These are phyloP conservation scores for Coemansia sp. DNA, from an alignment of 192 early-diverging fungal genomes.

Conservation along the genomic window DNA sequence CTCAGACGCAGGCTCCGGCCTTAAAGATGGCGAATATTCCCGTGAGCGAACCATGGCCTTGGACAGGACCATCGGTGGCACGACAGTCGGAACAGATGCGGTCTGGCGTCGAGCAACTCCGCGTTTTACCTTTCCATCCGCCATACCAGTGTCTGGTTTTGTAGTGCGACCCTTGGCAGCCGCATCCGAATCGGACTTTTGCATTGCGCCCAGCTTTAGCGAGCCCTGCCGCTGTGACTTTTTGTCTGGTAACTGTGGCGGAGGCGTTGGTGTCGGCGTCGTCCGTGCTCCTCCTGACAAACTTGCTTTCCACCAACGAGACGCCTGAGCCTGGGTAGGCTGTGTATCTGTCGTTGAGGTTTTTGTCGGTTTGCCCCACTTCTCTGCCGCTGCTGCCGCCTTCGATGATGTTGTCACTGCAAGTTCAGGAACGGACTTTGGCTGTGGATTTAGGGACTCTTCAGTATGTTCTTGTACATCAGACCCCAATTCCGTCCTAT, in stretches of 20 bases:
- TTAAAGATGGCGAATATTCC: neutral
- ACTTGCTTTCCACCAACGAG: conserved; percentile 47
- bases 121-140: neutral
- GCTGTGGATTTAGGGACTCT: neutral
- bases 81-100: conserved; percentile 38
- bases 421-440: neutral
- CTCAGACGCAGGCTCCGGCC: neutral
- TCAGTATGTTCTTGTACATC: neutral
- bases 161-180: neutral
- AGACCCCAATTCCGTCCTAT: too few relatives aligned
- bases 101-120: conserved; percentile 12
- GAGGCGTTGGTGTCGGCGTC: neutral
- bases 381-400: conserved; percentile 1
- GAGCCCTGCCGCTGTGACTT: neutral
- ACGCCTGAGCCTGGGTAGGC: conserved; percentile 6
- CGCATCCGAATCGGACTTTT: neutral
- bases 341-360: neutral
- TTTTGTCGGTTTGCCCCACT: conserved; percentile 12
- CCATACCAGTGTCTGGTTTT: neutral
- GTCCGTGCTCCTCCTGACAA: conserved; percentile 11
- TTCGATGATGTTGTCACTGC: neutral
- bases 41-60: conserved; percentile 5
- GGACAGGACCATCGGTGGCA: conserved; percentile 32
- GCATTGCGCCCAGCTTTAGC: neutral
- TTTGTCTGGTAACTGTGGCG: neutral